A percentile compares a stretch with the other conserved stretches of the same genome.
Conservation (phyloP, 306 rosid species). For the Dryas alaskensis region DNA sequence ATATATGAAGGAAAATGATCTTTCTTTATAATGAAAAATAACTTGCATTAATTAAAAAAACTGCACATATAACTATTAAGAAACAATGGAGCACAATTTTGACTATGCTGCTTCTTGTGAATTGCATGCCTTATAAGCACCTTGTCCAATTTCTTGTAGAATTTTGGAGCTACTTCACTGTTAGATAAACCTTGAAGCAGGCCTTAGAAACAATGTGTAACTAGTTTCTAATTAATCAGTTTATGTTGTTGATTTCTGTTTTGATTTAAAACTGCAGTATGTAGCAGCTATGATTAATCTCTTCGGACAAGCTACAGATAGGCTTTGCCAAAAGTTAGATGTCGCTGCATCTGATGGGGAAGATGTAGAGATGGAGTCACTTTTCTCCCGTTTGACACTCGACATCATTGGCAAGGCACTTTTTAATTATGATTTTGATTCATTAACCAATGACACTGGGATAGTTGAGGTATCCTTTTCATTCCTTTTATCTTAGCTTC, state of each 20-base stretch:
- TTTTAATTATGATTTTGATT: constrained; percentile 92
- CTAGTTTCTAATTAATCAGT: constrained; percentile 1
- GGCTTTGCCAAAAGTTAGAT: constrained; percentile 90
- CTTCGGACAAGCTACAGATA: constrained; percentile 92
- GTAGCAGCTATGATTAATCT: constrained; percentile 91
- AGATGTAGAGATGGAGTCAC: constrained; percentile 97
- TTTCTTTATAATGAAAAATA: not conserved
- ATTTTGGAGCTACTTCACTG: constrained; percentile 24
- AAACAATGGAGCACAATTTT: not conserved
- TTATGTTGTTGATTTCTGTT: constrained; percentile 30
- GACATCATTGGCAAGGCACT: constrained; percentile 96
- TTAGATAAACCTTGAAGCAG: not conserved
- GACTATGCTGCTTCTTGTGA: not conserved
- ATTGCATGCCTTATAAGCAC: not conserved
- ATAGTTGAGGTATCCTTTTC: constrained; percentile 75
- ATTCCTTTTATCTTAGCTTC: constrained; percentile 19
- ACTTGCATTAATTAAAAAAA: not conserved
- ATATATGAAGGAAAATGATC: not conserved
- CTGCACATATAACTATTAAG: not conserved
- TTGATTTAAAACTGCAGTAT: constrained; percentile 48
- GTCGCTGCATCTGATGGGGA: constrained; percentile 80
- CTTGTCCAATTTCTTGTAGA: not conserved
- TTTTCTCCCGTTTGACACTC: constrained; percentile 90
- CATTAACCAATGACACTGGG: constrained; percentile 85
- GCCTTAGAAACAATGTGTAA: constrained; percentile 4